Evolutionary conservation across 352 stramenopile genomes (phyloP), one percentile per base, ranked within the genome.

Genomic region (Phytopythium aichiense): DNA sequence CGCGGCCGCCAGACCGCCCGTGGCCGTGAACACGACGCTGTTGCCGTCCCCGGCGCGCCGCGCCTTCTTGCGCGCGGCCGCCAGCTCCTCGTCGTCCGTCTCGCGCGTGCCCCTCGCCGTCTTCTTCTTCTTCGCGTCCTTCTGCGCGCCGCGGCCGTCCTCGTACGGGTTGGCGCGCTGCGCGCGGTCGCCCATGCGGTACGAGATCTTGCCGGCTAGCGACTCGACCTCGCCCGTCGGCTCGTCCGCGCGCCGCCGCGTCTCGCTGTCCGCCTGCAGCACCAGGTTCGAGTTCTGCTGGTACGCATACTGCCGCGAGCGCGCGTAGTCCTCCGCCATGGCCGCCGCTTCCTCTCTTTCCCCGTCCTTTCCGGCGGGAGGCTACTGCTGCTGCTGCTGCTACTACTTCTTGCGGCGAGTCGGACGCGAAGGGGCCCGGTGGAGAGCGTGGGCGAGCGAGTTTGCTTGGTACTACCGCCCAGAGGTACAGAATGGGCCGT

Each of bases 201-300:
- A 90, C 40, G 40, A 73, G 64, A 92, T 83, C 55, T 84, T 82
- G 3, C 88, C 88, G 0, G 73, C 83, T 28, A 96, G 71, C 46
- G 81, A 91, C 77, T 95, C 86, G 58, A 96, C 88, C 52, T 96
- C 88, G 55, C 88, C 88, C 60, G 87, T 95, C 25, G 87, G 81
- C 66, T 96, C 87, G 60, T 95, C 84, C 13, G 77, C 77, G 9
- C 82, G 76, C 13, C 91, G 82, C 22, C 88, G 79, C 60, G 77
- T 88, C 60, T 93, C 89, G 65, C 83, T 87, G 61, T 98, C 91
- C 8, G 92, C 89, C 71, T 98, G 86, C 52, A 98, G 76, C 68
- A 98, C 94, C 50, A 98, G 75, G 74, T 98, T 98, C 35, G 89
- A 97, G 81, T 98, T 98, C 69, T 92, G 76, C 63, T 75, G 68